Evolutionary conservation across 495 filamentous ascomycete species (phyloP), one percentile per base, ranked within the genome.

Genomic region (Cercophora scortea): DNA sequence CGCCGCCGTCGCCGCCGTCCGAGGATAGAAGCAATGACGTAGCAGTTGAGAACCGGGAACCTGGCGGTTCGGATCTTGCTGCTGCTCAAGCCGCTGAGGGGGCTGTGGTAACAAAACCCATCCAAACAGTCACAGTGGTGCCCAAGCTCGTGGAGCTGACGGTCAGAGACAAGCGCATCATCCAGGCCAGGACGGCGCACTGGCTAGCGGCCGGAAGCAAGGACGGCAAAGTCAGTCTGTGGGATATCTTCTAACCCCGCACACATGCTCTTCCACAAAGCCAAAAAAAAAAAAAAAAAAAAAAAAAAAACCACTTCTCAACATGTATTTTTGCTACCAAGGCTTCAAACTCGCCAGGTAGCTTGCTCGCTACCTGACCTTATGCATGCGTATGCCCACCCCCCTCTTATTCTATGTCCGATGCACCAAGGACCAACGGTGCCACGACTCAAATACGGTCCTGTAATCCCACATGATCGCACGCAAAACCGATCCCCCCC

Each of bases 171-270:
- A 79, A 80, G 58, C 71, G 90, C 51, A 76, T 81, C 4, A 69
- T 74, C 38, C 85, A 81, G 60, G 83, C 86, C 18, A 82, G 78
- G 62, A 69, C 69, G 34, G 85, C 81, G 36, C 93, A 96, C 65
- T 97, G 93, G 93, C 63, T 97, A 45, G 93, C 85, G 8, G 89
- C 81, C 6, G 93, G 94, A 4, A 86, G 87, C 50, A 98, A 97
- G 66, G 93, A 98, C 70, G 94, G 92, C 32, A 97, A 93, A 62
- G 85, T 97, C 51, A 92, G 88, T 62, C 74, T 98, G 68, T 98
- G 93, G 93, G 90, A 87, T 94, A 55, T 98, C 87, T 75, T 96
- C 13, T 69, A 59, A 52, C 9, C 16, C 10, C 43, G 4, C 25
- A 5, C 25, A 5, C 25, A 25, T 25, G 2, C 25, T 2, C 2